phyloP scores from a whole-genome alignment of 2,329 filamentous ascomycete species.

The Neonectria neomacrospora region DNA sequence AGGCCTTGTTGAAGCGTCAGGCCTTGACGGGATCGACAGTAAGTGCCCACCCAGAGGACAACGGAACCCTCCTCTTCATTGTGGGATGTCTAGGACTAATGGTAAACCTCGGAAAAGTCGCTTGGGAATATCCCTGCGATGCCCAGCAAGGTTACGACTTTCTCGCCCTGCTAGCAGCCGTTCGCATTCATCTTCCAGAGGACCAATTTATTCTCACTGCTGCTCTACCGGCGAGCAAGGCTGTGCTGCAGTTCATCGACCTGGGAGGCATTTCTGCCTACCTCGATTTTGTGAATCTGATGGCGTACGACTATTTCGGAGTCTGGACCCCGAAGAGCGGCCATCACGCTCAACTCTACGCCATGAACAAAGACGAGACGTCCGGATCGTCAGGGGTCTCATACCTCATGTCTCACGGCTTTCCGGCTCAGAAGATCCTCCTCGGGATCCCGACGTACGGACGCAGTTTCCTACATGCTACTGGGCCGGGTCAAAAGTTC shows the following conservation, averaged over 20 bases:
- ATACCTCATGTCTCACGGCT: conserved; percentile 73
- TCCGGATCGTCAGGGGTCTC: conserved; percentile 75
- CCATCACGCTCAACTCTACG: conserved; percentile 81
- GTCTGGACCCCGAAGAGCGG: conserved; percentile 75
- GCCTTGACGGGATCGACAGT: conserved; percentile 75
- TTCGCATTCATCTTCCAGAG: conserved; percentile 74
- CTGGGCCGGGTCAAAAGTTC: conserved; percentile 72
- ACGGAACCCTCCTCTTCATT: neutral
- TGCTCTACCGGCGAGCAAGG: conserved; percentile 74
- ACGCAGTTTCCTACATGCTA: conserved; percentile 75
- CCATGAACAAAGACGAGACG: conserved; percentile 67
- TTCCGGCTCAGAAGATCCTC: conserved; percentile 77
- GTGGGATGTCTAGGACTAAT: conserved; percentile 25
- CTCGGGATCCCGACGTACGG: conserved; percentile 82
- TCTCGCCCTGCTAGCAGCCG: conserved; percentile 71
- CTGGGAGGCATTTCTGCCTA: conserved; percentile 70
- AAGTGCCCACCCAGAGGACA: conserved; percentile 35
- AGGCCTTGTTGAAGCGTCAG: conserved; percentile 75
- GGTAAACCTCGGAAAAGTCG: conserved; percentile 62
- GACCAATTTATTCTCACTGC: conserved; percentile 77
- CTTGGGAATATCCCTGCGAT: conserved; percentile 81
- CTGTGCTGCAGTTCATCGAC: conserved; percentile 76
- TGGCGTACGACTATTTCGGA: conserved; percentile 83
- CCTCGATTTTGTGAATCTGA: conserved; percentile 81
- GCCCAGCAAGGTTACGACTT: conserved; percentile 76